Evolutionary conservation across 2,329 filamentous ascomycete genomes (phyloP), one percentile per base, ranked within the genome.

Genomic region (Talaromyces verruculosus): DNA sequence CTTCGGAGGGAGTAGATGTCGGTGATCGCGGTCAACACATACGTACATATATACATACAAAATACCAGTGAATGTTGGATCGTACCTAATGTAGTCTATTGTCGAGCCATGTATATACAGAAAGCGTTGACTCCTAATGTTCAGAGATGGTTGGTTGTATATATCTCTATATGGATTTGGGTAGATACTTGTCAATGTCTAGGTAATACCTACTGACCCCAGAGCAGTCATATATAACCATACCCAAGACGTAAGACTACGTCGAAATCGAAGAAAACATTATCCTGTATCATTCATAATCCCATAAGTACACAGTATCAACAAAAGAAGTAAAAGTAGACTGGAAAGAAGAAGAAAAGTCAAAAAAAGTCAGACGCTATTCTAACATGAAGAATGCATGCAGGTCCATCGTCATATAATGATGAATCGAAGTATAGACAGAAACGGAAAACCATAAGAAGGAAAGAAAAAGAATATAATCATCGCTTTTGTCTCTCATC

Each of bases 301-400:
- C 33, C 53, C 53, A 57, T 39, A 39, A 39, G 19, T 39, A 63
- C 33, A 63, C 43, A 55, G 61, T 41, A 19, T 49, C 45, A 19
- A 55, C 37, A 37, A 51, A 45, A 35, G 22, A 55, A 28, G 51
- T 33, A 65, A 30, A 58, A 58, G 4, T 65, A 30, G 53, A 65
- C 30, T 45, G 49, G 41, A 39, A 62, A 51, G 11, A 37, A 30
- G 15, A n/a, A 13, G n/a, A 47, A 47, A 47, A 22, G 17, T 7
- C 7, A 10, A 35, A 63, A 63, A 19, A 22, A 63, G 47, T 53
- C 47, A 43, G 45, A 43, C 61, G 61, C 61, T 63, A 63, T 43
- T 63, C 47, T 63, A 63, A 63, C 47, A 41, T 37, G 30, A 28
- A 37, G 22, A 33, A 63, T 63, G 61, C 61, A 63, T 63, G 61